Percentiles rank a stretch among this genome's conserved stretches.
phyloP scores from a whole-genome alignment of 306 rosid species.

The Cucurbita argyrosperma region DNA sequence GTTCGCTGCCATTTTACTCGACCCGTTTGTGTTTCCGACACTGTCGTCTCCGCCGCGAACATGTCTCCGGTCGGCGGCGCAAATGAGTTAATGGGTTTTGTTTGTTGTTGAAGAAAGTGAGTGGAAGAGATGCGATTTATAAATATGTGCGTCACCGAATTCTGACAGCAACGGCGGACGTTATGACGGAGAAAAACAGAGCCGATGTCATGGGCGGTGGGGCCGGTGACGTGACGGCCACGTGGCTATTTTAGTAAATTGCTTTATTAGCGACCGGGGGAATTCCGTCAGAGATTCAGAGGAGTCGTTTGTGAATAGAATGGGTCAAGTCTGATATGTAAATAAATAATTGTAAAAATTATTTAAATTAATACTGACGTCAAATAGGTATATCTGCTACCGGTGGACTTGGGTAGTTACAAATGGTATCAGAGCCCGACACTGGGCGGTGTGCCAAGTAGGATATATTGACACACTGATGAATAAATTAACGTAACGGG shows the following conservation, averaged over 20 bases:
- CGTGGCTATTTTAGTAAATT: slow-evolving; percentile 15
- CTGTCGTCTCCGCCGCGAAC: not conserved
- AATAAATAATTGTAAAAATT: too few relatives aligned
- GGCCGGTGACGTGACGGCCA: slow-evolving; percentile 36
- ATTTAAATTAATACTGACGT: too few relatives aligned
- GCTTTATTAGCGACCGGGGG: not conserved
- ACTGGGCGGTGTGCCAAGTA: too few relatives aligned
- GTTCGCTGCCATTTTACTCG: not conserved
- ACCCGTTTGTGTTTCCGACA: not conserved
- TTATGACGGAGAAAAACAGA: slow-evolving; percentile 16
- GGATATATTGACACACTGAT: too few relatives aligned
- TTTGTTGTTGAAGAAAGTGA: not conserved
- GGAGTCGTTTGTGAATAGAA: not conserved
- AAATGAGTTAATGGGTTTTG: not conserved
- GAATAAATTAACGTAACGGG: too few relatives aligned
- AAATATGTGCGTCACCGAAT: slow-evolving; percentile 13
- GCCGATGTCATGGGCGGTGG: slow-evolving; percentile 28
- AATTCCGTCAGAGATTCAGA: not conserved
- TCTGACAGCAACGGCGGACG: slow-evolving; percentile 22
- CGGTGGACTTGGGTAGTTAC: too few relatives aligned
- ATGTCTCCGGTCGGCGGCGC: not conserved
- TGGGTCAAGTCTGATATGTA: not conserved
- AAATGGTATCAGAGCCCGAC: too few relatives aligned
- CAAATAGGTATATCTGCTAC: too few relatives aligned
- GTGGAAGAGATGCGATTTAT: not conserved